phyloP scores from a whole-genome alignment of 129 eudicot genomes.

The Lonicera japonica region DNA sequence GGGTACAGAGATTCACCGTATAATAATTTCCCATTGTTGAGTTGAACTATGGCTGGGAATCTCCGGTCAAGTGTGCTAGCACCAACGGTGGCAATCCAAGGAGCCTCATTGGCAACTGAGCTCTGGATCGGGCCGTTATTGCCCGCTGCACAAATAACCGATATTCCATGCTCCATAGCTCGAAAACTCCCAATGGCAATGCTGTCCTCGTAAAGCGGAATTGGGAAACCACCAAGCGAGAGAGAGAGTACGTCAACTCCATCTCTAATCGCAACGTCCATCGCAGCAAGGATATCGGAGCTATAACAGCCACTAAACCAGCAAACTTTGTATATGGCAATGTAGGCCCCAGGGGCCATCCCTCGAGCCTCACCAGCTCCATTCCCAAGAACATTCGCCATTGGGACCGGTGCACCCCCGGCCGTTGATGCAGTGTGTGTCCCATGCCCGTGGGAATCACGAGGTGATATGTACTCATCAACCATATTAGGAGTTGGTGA shows the following conservation, averaged over 20 bases:
- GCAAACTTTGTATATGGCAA: conserved; percentile 90
- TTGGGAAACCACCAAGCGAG: conserved; percentile 86
- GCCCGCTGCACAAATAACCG: conserved; percentile 91
- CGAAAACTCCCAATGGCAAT: conserved; percentile 94
- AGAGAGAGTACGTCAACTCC: conserved; percentile 81
- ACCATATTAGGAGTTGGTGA: conserved; percentile 28
- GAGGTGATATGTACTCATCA: conserved; percentile 64
- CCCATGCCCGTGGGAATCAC: conserved; percentile 95
- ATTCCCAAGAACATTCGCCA: conserved; percentile 72
- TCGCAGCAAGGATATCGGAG: conserved; percentile 90
- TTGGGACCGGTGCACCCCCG: conserved; percentile 55
- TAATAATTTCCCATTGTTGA: conserved; percentile 52
- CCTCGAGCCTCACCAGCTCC: conserved; percentile 92
- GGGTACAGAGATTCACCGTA: conserved; percentile 95
- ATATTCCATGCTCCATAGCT: conserved; percentile 88
- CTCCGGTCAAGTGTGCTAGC: conserved; percentile 89
- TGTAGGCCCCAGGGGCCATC: conserved; percentile 87
- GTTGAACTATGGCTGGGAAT: conserved; percentile 69
- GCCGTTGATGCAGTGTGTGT: conserved; percentile 97
- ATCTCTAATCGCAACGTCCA: conserved; percentile 81
- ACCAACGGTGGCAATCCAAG: conserved; percentile 93
- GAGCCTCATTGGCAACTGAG: conserved; percentile 92
- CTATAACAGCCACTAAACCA: conserved; percentile 96
- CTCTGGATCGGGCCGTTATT: conserved; percentile 71
- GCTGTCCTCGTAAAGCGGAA: conserved; percentile 85